These are phyloP conservation scores for Paramyrothecium roridum DNA, from an alignment of 2,329 filamentous ascomycete genomes.

Conservation along the genomic window DNA sequence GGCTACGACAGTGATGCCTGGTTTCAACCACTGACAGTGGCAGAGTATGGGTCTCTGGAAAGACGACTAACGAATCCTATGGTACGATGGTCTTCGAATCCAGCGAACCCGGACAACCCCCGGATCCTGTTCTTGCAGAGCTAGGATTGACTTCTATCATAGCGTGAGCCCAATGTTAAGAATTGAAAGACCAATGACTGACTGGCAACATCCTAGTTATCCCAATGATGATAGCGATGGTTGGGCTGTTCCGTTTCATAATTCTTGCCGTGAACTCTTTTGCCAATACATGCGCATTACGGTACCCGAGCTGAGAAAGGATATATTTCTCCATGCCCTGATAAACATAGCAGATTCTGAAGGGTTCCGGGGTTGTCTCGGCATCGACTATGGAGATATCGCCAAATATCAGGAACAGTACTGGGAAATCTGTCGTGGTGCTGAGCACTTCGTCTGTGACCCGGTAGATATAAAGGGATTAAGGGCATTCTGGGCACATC, in stretches of 20 bases:
- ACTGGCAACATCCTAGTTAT: no score
- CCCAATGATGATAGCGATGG: not conserved
- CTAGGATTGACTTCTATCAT: no score
- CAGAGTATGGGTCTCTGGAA: no score
- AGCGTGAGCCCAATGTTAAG: no score
- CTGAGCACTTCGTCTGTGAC: not conserved
- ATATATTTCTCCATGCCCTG: not conserved
- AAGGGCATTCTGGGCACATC: not conserved
- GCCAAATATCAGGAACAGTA: not conserved
- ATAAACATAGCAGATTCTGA: not conserved
- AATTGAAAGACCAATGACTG: no score
- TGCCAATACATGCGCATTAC: not conserved
- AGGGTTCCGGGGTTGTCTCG: no score
- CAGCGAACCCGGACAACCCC: no score
- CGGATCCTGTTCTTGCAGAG: no score
- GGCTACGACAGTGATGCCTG: no score
- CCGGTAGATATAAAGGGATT: not conserved
- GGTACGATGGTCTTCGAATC: no score
- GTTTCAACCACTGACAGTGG: no score
- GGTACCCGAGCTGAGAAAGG: not conserved
- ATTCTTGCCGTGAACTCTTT: not conserved
- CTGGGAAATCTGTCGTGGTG: not conserved
- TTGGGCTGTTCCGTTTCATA: not conserved
- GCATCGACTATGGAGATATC: not conserved
- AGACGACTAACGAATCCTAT: no score